Percentiles rank a stretch among this genome's conserved stretches.
Evolutionary conservation across 164 flowering plant species (phyloP).

Genomic region (Kingdonia uniflora): DNA sequence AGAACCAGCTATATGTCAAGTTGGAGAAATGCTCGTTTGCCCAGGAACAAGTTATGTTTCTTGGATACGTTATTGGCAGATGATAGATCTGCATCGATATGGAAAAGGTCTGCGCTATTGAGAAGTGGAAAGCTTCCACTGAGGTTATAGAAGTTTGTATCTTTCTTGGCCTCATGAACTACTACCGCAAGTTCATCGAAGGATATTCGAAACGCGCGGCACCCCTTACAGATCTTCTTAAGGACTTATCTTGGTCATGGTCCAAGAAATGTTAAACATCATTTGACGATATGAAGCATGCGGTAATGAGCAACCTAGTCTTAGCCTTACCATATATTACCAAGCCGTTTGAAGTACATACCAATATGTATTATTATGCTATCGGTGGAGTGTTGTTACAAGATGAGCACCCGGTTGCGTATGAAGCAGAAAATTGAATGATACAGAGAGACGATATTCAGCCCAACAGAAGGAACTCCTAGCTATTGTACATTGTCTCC

Average conservation of each 20-base stretch:
- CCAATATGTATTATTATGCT: too few species aligned
- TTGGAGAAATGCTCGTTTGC: background rate
- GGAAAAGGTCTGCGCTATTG: too few species aligned
- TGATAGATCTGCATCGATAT: background rate
- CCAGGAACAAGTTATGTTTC: background rate
- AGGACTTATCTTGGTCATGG: background rate
- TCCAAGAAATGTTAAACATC: background rate
- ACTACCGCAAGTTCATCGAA: background rate
- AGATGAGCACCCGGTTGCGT: background rate
- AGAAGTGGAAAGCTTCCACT: background rate
- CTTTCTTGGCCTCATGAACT: background rate
- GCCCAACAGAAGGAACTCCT: conserved; percentile 3
- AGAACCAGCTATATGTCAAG: background rate
- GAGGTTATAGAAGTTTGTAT: background rate
- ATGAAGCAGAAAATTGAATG: conserved; percentile 3
- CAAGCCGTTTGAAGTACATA: background rate
- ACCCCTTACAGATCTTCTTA: background rate
- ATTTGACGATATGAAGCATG: background rate
- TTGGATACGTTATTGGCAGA: background rate
- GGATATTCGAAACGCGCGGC: background rate
- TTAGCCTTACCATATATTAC: background rate
- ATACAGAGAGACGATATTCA: background rate
- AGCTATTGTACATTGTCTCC: background rate
- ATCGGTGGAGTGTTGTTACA: background rate
- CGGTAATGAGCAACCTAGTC: background rate